A percentile compares a stretch with the other conserved stretches of the same genome.
These are phyloP conservation scores for Symbiodinium natans DNA, from an alignment of 73 alveolate species.

Conservation along the genomic window DNA sequence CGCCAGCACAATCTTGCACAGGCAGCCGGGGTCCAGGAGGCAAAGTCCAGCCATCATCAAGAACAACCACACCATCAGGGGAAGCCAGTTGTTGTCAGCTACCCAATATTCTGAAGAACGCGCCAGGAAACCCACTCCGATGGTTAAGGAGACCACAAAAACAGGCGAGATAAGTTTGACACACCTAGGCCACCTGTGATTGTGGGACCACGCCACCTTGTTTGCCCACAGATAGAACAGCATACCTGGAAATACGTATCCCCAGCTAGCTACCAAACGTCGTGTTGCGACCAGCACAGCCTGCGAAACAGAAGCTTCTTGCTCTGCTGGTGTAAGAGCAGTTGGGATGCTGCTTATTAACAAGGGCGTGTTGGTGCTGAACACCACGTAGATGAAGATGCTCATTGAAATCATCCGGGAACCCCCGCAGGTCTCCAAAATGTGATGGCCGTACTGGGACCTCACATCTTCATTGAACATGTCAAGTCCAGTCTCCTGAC, in stretches of 20 bases:
- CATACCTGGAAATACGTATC: neutral
- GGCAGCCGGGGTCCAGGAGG: slow-evolving; percentile 12
- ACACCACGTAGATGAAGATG: slow-evolving; percentile 5
- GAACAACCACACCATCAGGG: neutral
- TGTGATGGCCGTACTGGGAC: neutral
- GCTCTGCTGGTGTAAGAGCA: neutral
- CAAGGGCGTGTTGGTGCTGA: slow-evolving; percentile 3
- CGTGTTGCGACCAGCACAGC: neutral
- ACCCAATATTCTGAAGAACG: neutral
- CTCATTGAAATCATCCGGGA: neutral
- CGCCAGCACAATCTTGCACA: neutral
- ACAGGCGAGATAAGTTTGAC: too few species aligned
- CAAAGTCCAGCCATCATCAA: neutral
- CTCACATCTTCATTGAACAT: neutral
- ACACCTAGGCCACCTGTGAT: neutral
- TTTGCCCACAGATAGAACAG: slow-evolving; percentile 1
- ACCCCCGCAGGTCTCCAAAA: slow-evolving; percentile 15
- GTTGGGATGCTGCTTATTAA: neutral
- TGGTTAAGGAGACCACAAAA: neutral
- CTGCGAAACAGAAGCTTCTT: neutral
- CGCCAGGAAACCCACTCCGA: neutral
- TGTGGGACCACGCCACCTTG: neutral
- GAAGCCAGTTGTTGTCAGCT: neutral
- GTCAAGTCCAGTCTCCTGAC: neutral
- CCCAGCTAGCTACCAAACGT: neutral